A percentile compares a stretch with the other conserved stretches of the same genome.
These are phyloP conservation scores for Talaromyces sp. DNA, from an alignment of 2,329 filamentous ascomycete species.

Conservation along the genomic window DNA sequence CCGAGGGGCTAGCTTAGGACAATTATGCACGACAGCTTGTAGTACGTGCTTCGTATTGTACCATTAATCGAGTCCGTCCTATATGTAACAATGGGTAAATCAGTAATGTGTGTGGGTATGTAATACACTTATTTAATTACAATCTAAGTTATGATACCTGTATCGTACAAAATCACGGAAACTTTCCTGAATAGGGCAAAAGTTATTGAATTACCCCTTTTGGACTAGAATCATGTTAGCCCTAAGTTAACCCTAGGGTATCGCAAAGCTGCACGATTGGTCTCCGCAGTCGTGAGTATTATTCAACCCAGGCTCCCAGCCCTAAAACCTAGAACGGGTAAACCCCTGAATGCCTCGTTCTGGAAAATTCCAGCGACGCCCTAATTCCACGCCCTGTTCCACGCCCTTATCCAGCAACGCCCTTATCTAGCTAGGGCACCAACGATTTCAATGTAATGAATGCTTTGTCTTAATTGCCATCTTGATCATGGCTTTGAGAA, in stretches of 20 bases:
- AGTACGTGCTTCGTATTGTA: background rate
- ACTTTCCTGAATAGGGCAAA: background rate
- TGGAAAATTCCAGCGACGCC: background rate
- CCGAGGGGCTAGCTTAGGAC: background rate
- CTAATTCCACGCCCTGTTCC: background rate
- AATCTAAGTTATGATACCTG: background rate
- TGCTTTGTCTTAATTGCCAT: background rate
- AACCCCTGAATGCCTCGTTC: background rate
- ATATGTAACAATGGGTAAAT: background rate
- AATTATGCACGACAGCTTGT: background rate
- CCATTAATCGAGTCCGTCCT: background rate
- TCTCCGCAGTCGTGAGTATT: background rate
- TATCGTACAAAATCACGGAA: background rate
- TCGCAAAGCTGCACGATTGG: background rate
- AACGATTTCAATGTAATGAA: background rate
- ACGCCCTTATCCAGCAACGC: constrained; percentile 1
- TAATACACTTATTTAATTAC: background rate
- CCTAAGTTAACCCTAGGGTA: background rate
- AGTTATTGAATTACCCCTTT: background rate
- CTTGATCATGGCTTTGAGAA: background rate
- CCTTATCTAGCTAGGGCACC: background rate
- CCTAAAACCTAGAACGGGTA: background rate
- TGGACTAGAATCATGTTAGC: background rate
- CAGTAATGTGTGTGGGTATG: background rate
- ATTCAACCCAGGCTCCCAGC: background rate